These are phyloP conservation scores for Alternaria gaisen DNA, from an alignment of 2,329 filamentous ascomycete species.

Conservation along the genomic window DNA sequence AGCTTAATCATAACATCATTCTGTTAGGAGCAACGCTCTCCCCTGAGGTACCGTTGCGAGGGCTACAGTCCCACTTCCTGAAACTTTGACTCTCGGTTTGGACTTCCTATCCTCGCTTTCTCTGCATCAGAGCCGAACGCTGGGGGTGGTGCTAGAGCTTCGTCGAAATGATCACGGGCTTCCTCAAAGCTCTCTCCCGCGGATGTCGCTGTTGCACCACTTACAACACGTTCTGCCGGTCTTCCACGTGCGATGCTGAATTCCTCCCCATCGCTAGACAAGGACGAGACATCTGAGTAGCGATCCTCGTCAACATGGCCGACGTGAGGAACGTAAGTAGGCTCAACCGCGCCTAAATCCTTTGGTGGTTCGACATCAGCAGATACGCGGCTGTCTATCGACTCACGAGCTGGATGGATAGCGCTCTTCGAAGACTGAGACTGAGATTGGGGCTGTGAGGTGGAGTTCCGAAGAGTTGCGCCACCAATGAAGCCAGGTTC, in stretches of 20 bases:
- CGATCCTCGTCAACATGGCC: slow-evolving; percentile 18
- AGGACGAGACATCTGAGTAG: slow-evolving; percentile 49
- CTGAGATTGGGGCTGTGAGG: slow-evolving; percentile 26
- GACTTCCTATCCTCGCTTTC: slow-evolving; percentile 38
- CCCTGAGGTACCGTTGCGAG: not conserved
- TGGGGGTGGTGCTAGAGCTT: slow-evolving; percentile 53
- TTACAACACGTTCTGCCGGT: slow-evolving; percentile 30
- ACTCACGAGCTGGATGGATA: slow-evolving; percentile 14
- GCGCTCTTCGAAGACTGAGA: slow-evolving; percentile 16
- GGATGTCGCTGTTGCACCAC: slow-evolving; percentile 46
- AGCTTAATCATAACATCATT: not conserved
- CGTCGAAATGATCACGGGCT: slow-evolving; percentile 60
- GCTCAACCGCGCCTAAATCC: slow-evolving; percentile 26
- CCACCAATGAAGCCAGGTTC: slow-evolving; percentile 57
- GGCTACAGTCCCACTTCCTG: slow-evolving; percentile 43
- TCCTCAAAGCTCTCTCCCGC: slow-evolving; percentile 62
- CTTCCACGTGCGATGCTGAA: slow-evolving; percentile 29
- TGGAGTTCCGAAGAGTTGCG: slow-evolving; percentile 46
- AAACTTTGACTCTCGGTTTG: slow-evolving; percentile 46
- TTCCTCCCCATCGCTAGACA: slow-evolving; percentile 34
- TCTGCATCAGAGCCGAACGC: slow-evolving; percentile 45
- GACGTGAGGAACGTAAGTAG: slow-evolving; percentile 22
- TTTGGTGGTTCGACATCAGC: slow-evolving; percentile 18
- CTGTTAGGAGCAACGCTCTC: not conserved
- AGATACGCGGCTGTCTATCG: slow-evolving; percentile 12